Conservation (phyloP, 306 rosid species). For the Prunus campanulata region DNA sequence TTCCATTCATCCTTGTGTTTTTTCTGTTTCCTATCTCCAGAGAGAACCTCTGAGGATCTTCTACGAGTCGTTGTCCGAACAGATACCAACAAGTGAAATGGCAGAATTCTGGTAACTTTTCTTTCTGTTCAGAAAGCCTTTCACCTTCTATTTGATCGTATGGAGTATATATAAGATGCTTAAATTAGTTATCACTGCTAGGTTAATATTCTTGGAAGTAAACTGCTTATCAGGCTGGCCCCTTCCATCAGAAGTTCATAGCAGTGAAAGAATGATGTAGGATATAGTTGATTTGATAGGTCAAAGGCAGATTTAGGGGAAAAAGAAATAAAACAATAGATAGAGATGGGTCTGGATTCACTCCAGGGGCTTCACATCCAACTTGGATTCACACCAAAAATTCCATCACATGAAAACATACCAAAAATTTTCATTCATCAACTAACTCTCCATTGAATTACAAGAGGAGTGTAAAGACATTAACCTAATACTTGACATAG, state of each 20-base stretch:
- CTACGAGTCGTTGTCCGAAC: conserved; percentile 82
- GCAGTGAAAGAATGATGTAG: neutral
- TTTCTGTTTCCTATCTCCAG: conserved; percentile 47
- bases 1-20: conserved; percentile 20
- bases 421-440: too few species aligned
- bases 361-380: too few species aligned
- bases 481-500: too few species aligned
- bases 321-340: too few species aligned
- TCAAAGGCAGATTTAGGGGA: neutral
- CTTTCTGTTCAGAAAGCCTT: conserved; percentile 23
- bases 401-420: too few species aligned
- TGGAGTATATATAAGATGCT: neutral
- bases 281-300: too few species aligned
- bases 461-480: too few species aligned
- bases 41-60: conserved; percentile 90
- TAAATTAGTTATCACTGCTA: conserved; percentile 5
- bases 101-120: conserved; percentile 75
- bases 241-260: neutral
- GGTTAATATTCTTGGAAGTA: neutral
- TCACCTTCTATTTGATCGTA: conserved; percentile 1
- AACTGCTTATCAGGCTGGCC: neutral
- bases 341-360: too few species aligned
- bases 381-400: too few species aligned
- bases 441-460: too few species aligned
- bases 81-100: conserved; percentile 90